phyloP scores from a whole-genome alignment of 2,329 filamentous ascomycete species.

The Cordyceps farinosa region DNA sequence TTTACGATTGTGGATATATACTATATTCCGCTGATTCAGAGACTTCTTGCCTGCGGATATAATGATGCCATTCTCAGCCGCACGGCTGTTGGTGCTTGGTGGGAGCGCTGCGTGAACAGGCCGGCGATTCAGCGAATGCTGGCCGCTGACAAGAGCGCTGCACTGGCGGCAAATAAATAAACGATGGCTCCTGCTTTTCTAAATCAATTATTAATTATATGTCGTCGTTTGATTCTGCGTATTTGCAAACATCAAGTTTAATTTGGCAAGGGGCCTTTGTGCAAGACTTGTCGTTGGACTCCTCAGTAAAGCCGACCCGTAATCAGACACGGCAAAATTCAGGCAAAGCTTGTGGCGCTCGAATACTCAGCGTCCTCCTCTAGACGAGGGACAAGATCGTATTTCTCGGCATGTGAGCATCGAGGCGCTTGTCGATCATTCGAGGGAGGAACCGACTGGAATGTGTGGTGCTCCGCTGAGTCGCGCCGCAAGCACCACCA shows the following conservation, averaged over 20 bases:
- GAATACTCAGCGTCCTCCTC: neutral
- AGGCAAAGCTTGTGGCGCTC: neutral
- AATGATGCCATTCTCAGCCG: conserved; percentile 35
- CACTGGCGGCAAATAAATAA: conserved; percentile 36
- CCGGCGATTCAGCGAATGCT: conserved; percentile 36
- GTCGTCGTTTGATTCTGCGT: too few relatives aligned
- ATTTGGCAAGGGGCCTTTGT: neutral
- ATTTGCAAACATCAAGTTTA: too few relatives aligned
- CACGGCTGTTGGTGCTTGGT: conserved; percentile 39
- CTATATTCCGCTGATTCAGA: conserved; percentile 43
- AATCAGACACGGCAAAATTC: neutral
- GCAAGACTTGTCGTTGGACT: neutral
- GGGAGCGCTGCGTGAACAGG: conserved; percentile 35
- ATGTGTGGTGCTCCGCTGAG: neutral
- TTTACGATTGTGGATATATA: conserved; percentile 45
- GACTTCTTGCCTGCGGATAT: conserved; percentile 39
- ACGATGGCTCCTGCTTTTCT: too few relatives aligned
- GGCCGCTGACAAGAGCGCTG: conserved; percentile 33
- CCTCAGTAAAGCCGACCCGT: neutral
- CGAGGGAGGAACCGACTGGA: neutral
- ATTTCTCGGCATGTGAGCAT: neutral
- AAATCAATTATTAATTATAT: too few relatives aligned
- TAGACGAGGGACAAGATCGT: neutral
- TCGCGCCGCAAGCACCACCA: neutral
- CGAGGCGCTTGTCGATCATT: neutral